Evolutionary conservation across 1,284 basidiomycete species (phyloP).

Genomic region (Moesziomyces antarcticus): DNA sequence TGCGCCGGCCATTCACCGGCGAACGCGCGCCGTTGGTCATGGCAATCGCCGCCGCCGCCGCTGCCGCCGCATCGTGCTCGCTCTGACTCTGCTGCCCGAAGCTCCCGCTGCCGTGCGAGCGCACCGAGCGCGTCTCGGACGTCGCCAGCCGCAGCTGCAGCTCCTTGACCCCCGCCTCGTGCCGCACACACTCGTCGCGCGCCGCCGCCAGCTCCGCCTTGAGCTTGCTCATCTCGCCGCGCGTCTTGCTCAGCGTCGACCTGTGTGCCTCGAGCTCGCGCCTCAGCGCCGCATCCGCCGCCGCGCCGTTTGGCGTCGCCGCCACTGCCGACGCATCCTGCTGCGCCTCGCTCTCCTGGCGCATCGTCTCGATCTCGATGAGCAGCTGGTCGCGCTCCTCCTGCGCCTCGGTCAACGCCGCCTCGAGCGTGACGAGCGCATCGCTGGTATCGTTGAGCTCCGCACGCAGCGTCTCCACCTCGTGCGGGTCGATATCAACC

Average conservation of each 20-base stretch:
- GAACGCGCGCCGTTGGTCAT: constrained; percentile 36
- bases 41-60: constrained; percentile 8
- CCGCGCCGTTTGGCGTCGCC: constrained; percentile 1
- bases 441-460: constrained; percentile 68
- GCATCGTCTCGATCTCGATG: constrained; percentile 58
- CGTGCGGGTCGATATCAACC: constrained; percentile 60
- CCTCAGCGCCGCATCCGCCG: constrained; percentile 35
- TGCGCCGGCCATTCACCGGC: constrained; percentile 15
- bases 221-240: constrained; percentile 50
- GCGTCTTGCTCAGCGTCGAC: constrained; percentile 74
- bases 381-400: constrained; percentile 66
- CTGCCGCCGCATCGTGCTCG: constrained; percentile 28
- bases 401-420: constrained; percentile 67
- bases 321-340: constrained; percentile 14
- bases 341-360: constrained; percentile 35
- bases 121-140: constrained; percentile 52
- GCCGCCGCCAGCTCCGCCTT: constrained; percentile 82
- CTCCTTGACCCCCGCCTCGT: constrained; percentile 50
- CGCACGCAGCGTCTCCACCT: constrained; percentile 77
- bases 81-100: constrained; percentile 37
- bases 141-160: constrained; percentile 47
- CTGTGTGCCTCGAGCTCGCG: constrained; percentile 80
- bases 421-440: constrained; percentile 66
- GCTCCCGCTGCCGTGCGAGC: constrained; percentile 41
- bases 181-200: constrained; percentile 76